A percentile compares a stretch with the other conserved stretches of the same genome.
Conservation (phyloP, 352 stramenopile species). For the Phytopythium delawarense region DNA sequence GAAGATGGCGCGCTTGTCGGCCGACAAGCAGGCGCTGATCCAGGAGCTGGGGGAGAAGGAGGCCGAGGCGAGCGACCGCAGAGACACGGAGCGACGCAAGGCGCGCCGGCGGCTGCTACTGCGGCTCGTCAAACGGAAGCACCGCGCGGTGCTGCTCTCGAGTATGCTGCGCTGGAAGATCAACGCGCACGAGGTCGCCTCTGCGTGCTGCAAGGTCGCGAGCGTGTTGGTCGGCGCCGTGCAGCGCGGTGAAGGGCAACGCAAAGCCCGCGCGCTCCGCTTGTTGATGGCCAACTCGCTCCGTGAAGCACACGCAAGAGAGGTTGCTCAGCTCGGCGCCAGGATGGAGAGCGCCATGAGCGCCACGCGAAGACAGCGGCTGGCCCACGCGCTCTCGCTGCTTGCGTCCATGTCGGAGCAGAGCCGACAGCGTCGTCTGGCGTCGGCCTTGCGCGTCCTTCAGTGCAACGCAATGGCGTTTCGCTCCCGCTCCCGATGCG, state of each 20-base stretch:
- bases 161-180: conserved; percentile 22
- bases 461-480: conserved; percentile 11
- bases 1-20: conserved; percentile 55
- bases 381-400: conserved; percentile 17
- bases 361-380: conserved; percentile 6
- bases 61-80: conserved; percentile 23
- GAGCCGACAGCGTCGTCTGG: conserved; percentile 16
- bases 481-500: conserved; percentile 2
- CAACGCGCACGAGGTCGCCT: conserved; percentile 14
- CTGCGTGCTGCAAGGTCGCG: conserved; percentile 10
- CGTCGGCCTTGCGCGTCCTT: conserved; percentile 18
- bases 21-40: conserved; percentile 53
- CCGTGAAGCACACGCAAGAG: conserved; percentile 4
- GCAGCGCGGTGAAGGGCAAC: conserved; percentile 9
- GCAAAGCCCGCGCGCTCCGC: conserved; percentile 22
- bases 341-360: conserved; percentile 11
- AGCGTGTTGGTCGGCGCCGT: conserved; percentile 14
- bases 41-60: conserved; percentile 49
- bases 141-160: conserved; percentile 18
- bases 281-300: conserved; percentile 14
- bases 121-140: conserved; percentile 32
- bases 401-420: conserved; percentile 20
- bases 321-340: conserved; percentile 8
- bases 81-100: conserved; percentile 19
- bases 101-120: conserved; percentile 23